Conservation (phyloP, 2,329 filamentous ascomycete species). For the Coniochaeta sp. region DNA sequence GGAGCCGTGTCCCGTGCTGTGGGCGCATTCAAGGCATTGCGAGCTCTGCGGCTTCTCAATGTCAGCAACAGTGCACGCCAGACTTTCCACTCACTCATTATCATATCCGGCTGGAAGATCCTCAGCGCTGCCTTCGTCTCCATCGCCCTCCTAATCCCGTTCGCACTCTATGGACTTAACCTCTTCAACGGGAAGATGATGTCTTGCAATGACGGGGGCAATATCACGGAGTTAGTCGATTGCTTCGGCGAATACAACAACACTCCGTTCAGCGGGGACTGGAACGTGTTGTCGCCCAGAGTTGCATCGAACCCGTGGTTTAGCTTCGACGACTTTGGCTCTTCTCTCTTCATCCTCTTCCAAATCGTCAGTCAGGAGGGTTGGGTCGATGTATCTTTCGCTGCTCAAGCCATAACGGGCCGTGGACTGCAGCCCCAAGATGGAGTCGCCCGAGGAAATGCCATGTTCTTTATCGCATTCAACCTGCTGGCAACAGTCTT, state of each 20-base stretch:
- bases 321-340: constrained; percentile 92
- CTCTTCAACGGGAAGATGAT: constrained; percentile 80
- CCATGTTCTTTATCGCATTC: constrained; percentile 91
- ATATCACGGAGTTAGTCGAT: constrained; percentile 53
- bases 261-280: constrained; percentile 64
- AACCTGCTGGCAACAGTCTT: constrained; percentile 96
- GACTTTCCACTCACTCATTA: constrained; percentile 94
- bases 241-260: constrained; percentile 81
- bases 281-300: constrained; percentile 78
- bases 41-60: constrained; percentile 85
- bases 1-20: constrained; percentile 83
- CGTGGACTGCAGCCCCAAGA: constrained; percentile 63
- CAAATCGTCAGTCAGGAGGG: constrained; percentile 98
- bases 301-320: constrained; percentile 76
- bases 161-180: constrained; percentile 92
- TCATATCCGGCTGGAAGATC: constrained; percentile 91
- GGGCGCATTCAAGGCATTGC: constrained; percentile 92
- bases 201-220: constrained; percentile 67
- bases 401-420: constrained; percentile 74
- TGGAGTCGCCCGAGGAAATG: constrained; percentile 71
- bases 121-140: constrained; percentile 90
- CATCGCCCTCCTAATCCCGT: constrained; percentile 86
- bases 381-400: constrained; percentile 90
- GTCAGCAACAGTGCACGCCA: constrained; percentile 93
- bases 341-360: constrained; percentile 91